phyloP scores from a whole-genome alignment of 106 monocot species.

The Gastrodia elata region DNA sequence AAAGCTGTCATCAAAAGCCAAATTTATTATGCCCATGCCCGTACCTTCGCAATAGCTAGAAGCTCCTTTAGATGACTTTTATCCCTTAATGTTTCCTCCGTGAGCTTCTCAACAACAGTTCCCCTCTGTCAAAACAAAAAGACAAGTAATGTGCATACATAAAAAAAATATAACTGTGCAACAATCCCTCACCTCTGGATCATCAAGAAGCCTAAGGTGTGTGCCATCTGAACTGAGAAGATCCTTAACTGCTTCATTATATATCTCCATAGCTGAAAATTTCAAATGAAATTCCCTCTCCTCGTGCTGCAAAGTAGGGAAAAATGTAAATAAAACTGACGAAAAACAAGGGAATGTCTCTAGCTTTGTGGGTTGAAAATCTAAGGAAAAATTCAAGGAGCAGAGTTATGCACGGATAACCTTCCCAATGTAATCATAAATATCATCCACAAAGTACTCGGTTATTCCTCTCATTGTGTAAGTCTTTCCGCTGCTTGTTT shows the following conservation, averaged over 20 bases:
- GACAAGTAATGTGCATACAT: not conserved
- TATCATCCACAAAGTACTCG: conserved; percentile 47
- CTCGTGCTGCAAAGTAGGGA: conserved; percentile 34
- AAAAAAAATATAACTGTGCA: not conserved
- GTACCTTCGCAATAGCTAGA: conserved; percentile 58
- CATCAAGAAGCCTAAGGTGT: conserved; percentile 72
- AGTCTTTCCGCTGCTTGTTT: conserved; percentile 81
- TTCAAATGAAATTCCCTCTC: conserved; percentile 57
- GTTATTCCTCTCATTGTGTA: conserved; percentile 77
- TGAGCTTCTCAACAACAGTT: conserved; percentile 62
- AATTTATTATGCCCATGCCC: not conserved
- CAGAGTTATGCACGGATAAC: conserved; percentile 2
- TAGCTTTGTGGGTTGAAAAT: not conserved
- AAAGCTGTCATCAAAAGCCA: not conserved
- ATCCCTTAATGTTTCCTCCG: conserved; percentile 50
- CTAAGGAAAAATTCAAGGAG: not conserved
- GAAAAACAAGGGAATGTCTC: not conserved
- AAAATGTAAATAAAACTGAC: not conserved
- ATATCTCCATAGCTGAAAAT: conserved; percentile 78
- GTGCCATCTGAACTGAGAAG: conserved; percentile 40
- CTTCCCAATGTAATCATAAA: conserved; percentile 67
- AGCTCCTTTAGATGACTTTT: conserved; percentile 44
- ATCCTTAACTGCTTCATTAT: conserved; percentile 73
- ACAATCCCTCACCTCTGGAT: conserved; percentile 50
- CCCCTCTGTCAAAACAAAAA: conserved; percentile 42